These are phyloP conservation scores for Blastobotrys robertii DNA, from an alignment of 805 yeast genomes.

Conservation along the genomic window DNA sequence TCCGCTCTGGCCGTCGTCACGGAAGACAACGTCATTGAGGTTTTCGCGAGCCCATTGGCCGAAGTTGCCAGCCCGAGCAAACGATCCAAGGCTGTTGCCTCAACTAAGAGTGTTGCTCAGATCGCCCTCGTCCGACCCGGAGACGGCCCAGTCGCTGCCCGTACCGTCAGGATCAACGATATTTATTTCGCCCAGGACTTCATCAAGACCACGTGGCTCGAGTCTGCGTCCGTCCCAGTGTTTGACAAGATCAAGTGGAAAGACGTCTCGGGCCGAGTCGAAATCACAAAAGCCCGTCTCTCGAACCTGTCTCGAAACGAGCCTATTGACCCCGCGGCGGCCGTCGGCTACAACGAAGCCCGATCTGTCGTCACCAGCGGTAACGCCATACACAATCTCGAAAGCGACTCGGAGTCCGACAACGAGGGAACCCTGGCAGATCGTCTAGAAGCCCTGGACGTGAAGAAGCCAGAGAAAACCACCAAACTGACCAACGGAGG, in stretches of 20 bases:
- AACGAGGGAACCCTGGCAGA: slow-evolving; percentile 37
- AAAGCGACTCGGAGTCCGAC: slow-evolving; percentile 23
- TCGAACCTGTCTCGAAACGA: neutral
- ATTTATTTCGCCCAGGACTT: slow-evolving; percentile 9
- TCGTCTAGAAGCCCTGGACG: slow-evolving; percentile 29
- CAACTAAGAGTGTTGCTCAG: slow-evolving; percentile 9
- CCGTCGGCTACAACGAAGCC: slow-evolving; percentile 25
- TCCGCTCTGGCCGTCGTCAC: slow-evolving; percentile 44
- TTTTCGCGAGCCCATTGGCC: slow-evolving; percentile 49
- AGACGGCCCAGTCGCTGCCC: slow-evolving; percentile 2
- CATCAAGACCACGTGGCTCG: slow-evolving; percentile 22
- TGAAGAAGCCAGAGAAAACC: slow-evolving; percentile 13
- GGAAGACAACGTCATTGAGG: slow-evolving; percentile 66
- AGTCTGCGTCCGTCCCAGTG: slow-evolving; percentile 24
- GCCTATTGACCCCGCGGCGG: slow-evolving; percentile 34
- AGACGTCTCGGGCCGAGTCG: slow-evolving; percentile 7
- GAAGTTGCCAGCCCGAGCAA: slow-evolving; percentile 4
- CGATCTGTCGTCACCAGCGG: slow-evolving; percentile 29
- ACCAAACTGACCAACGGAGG: slow-evolving; percentile 10
- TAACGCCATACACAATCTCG: slow-evolving; percentile 20
- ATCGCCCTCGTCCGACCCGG: slow-evolving; percentile 10
- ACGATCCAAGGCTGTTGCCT: slow-evolving; percentile 7
- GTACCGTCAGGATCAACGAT: slow-evolving; percentile 9
- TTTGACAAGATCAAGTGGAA: slow-evolving; percentile 26
- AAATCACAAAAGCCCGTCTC: slow-evolving; percentile 4